These are phyloP conservation scores for Chernovozyma aurita DNA, from an alignment of 1,139 yeast species.

Conservation along the genomic window DNA sequence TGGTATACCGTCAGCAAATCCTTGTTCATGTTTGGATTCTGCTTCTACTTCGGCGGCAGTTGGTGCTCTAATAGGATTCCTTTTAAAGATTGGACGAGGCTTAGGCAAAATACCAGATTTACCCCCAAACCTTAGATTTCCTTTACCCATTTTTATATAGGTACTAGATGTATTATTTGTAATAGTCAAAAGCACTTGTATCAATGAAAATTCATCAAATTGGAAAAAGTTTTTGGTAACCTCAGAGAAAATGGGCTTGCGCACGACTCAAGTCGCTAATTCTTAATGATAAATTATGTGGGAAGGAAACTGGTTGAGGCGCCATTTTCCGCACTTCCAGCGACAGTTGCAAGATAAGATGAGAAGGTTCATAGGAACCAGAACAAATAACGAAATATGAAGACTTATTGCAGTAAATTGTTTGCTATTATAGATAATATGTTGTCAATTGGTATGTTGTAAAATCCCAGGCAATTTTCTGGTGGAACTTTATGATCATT, in stretches of 20 bases:
- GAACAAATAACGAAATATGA: too few relatives aligned
- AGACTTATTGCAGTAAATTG: too few relatives aligned
- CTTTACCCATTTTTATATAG: conserved; percentile 40
- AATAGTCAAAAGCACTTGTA: neutral
- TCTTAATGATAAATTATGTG: neutral
- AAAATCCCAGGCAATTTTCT: too few relatives aligned
- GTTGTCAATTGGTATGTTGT: too few relatives aligned
- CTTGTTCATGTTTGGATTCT: conserved; percentile 49
- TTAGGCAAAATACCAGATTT: conserved; percentile 82
- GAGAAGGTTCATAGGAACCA: too few relatives aligned
- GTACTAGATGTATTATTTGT: neutral
- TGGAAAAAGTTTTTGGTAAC: neutral
- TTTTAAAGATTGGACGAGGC: conserved; percentile 66
- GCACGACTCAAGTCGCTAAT: neutral
- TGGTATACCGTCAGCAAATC: conserved; percentile 72
- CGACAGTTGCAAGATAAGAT: too few relatives aligned
- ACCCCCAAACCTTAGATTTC: conserved; percentile 50
- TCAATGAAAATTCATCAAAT: neutral
- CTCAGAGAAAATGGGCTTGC: neutral
- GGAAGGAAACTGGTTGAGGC: neutral
- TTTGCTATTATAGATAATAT: too few relatives aligned
- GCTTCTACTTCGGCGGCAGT: conserved; percentile 28
- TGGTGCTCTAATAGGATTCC: conserved; percentile 54
- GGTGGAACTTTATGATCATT: too few relatives aligned
- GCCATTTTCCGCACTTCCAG: too few relatives aligned